Evolutionary conservation across 176 grass and related monocot species (phyloP).

Genomic region (Oryza meridionalis): DNA sequence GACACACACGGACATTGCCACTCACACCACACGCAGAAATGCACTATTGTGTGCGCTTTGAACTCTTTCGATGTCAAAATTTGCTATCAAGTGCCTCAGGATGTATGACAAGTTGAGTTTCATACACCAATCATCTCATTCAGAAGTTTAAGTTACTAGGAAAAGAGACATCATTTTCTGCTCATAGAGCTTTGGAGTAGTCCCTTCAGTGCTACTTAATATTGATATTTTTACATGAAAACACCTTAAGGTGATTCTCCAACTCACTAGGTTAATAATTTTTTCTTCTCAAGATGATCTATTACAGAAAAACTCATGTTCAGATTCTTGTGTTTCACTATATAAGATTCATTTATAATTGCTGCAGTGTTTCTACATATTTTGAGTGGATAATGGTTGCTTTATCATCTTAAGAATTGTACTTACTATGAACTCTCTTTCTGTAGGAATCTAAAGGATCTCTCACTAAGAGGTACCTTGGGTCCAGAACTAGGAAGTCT

Average conservation of each 20-base stretch:
- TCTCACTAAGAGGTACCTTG: constrained; percentile 76
- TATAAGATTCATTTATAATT: constrained; percentile 10
- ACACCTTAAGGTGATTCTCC: not conserved
- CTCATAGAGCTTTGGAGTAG: not conserved
- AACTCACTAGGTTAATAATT: not conserved
- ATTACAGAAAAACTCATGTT: not conserved
- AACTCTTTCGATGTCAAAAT: not conserved
- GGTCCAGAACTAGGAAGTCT: constrained; percentile 73
- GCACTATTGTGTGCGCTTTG: not conserved
- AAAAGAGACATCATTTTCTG: constrained; percentile 1
- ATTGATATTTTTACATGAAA: constrained; percentile 16
- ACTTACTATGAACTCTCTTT: constrained; percentile 28
- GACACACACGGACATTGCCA: not conserved
- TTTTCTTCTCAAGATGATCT: constrained; percentile 18
- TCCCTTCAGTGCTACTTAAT: not conserved
- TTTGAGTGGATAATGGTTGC: constrained; percentile 13
- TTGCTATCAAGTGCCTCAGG: not conserved
- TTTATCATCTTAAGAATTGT: constrained; percentile 32
- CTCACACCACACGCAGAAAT: not conserved
- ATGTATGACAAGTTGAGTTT: constrained; percentile 2
- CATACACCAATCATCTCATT: not conserved
- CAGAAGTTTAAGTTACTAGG: not conserved
- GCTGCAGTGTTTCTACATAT: not conserved
- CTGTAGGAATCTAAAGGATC: constrained; percentile 82
- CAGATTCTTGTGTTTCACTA: not conserved